Conservation (phyloP, 495 filamentous ascomycete genomes). For the Tetracladium marchalianum region DNA sequence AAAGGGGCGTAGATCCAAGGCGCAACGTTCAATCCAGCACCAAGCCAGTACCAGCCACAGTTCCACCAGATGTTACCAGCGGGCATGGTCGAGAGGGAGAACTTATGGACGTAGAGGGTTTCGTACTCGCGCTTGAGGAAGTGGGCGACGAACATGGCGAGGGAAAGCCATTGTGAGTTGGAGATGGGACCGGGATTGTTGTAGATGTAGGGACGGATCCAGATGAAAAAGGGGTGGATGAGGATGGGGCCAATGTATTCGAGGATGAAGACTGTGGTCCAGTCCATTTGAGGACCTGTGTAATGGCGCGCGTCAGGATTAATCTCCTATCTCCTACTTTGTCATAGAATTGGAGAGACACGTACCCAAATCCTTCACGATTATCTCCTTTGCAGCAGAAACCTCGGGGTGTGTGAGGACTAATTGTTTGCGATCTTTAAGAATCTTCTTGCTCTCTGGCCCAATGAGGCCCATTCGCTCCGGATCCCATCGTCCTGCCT, state of each 20-base stretch:
- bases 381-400: slow-evolving; percentile 56
- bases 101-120: slow-evolving; percentile 89
- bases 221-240: slow-evolving; percentile 67
- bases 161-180: slow-evolving; percentile 34
- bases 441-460: slow-evolving; percentile 51
- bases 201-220: slow-evolving; percentile 67
- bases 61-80: slow-evolving; percentile 71
- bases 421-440: slow-evolving; percentile 44
- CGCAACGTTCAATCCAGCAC: slow-evolving; percentile 73
- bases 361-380: slow-evolving; percentile 91
- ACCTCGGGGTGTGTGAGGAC: slow-evolving; percentile 56
- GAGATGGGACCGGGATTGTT: slow-evolving; percentile 32
- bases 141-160: slow-evolving; percentile 68
- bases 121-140: slow-evolving; percentile 95
- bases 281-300: slow-evolving; percentile 79
- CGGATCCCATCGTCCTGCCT: slow-evolving; percentile 36
- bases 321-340: not conserved
- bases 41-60: slow-evolving; percentile 65
- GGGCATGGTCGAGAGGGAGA: slow-evolving; percentile 80
- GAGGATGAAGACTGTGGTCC: slow-evolving; percentile 88
- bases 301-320: slow-evolving; percentile 10
- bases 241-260: slow-evolving; percentile 94
- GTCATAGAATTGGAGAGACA: not conserved
- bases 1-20: slow-evolving; percentile 76
- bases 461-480: slow-evolving; percentile 63